phyloP scores from a whole-genome alignment of 202 grass and related monocot species.

The Setaria italica region DNA sequence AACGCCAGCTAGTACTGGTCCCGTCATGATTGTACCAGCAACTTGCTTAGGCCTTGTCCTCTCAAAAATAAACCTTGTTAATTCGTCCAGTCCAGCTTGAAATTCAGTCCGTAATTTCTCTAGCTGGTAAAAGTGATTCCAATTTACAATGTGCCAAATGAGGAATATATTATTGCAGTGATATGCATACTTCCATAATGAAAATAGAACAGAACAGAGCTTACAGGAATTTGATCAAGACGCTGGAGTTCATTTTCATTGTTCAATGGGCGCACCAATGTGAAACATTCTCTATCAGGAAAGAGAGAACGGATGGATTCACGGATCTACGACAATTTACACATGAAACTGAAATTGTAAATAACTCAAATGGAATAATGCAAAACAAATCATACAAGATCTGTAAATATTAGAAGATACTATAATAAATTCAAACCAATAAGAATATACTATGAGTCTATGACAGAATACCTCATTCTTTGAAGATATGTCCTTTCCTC shows the following conservation, averaged over 20 bases:
- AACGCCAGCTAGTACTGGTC: slow-evolving; percentile 73
- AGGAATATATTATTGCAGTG: background rate
- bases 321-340: slow-evolving; percentile 63
- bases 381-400: background rate
- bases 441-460: slow-evolving; percentile 11
- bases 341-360: slow-evolving; percentile 40
- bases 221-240: slow-evolving; percentile 84
- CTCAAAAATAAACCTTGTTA: slow-evolving; percentile 82
- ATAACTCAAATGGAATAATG: slow-evolving; percentile 25
- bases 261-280: slow-evolving; percentile 75
- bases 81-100: slow-evolving; percentile 61
- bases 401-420: slow-evolving; percentile 18
- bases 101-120: slow-evolving; percentile 80
- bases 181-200: slow-evolving; percentile 1
- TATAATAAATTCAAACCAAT: background rate
- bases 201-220: slow-evolving; percentile 4
- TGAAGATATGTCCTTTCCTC: slow-evolving; percentile 63
- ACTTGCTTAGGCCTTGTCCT: slow-evolving; percentile 83
- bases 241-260: slow-evolving; percentile 85
- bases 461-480: slow-evolving; percentile 79
- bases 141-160: slow-evolving; percentile 18
- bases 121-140: slow-evolving; percentile 49
- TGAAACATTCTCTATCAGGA: slow-evolving; percentile 88
- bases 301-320: slow-evolving; percentile 81
- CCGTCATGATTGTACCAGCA: slow-evolving; percentile 79